Evolutionary conservation across 176 grass and related monocot species (phyloP), one percentile per base, ranked within the genome.

Genomic region (Secale cereale): DNA sequence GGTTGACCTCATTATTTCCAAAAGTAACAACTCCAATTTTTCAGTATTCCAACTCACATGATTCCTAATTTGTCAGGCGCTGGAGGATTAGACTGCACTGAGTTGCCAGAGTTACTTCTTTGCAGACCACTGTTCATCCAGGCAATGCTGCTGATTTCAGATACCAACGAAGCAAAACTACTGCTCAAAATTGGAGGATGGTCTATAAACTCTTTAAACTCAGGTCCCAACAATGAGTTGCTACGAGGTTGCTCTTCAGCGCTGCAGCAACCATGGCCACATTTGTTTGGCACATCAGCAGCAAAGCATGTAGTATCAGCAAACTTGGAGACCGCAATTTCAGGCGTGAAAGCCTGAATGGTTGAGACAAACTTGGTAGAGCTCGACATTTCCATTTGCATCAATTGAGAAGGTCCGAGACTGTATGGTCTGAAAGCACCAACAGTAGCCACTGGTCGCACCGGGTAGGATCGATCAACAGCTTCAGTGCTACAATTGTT

Each of bases 141-240:
- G 25, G 97, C 94, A 85, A 99, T 94, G 84, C 97, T 99, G 77
- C 97, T 99, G 79, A 99, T 91, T 79, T 99, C 90, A 59, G 92
- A 99, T 71, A 94, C 91, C 16, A 97, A 48, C 12, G 91, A 89
- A 71, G 88, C 90, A 79, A 99, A 86, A 65, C 88, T 93, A 83
- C 74, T 79, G 82, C 77, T 87, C 52, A 85, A 89, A 85, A 99
- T 83, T 40, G 90, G 90, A 33, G 91, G 85, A 65, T 90, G 72
- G 81, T 99, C 94, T 84, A 92, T 70, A 78, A 94, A 96, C 65
- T 99, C 97, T 45, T 88, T 67, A 89, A 99, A 99, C 80, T 99
- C 97, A n/a, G 97, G 91, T 82, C 92, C 97, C 80, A 99, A 32
- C 64, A 99, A 78, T 26, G 97, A 97, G 30, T 74, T 88, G 16